Conservation (phyloP, 2,329 filamentous ascomycete genomes). For the Neofusicoccum ribis region DNA sequence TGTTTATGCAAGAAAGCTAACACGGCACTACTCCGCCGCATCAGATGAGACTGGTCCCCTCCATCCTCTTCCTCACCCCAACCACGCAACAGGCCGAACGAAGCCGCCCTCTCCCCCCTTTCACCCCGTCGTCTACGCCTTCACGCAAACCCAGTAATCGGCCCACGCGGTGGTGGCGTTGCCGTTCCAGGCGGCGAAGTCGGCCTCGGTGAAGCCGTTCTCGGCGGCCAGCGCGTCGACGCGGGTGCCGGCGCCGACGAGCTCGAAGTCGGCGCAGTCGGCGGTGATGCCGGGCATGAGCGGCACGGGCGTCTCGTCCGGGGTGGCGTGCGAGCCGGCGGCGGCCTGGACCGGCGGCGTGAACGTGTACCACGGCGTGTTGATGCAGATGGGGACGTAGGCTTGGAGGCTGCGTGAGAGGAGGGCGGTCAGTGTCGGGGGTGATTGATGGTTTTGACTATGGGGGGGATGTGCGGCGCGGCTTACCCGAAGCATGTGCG, state of each 20-base stretch:
- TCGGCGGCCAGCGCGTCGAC: slow-evolving; percentile 19
- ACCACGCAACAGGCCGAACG: background rate
- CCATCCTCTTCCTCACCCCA: too few species aligned
- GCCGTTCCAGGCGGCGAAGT: slow-evolving; percentile 18
- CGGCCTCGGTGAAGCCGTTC: slow-evolving; percentile 25
- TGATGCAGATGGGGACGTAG: slow-evolving; percentile 37
- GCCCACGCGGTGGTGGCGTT: slow-evolving; percentile 16
- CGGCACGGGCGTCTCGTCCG: slow-evolving; percentile 29
- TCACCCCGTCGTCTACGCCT: background rate
- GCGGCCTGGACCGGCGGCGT: slow-evolving; percentile 26
- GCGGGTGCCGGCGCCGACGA: slow-evolving; percentile 21
- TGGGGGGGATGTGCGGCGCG: background rate
- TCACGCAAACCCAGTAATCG: slow-evolving; percentile 18
- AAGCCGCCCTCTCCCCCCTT: background rate
- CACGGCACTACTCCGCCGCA: too few species aligned
- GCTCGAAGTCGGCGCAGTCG: slow-evolving; percentile 33
- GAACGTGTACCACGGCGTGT: slow-evolving; percentile 27
- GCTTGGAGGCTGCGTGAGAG: slow-evolving; percentile 27
- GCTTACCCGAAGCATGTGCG: background rate
- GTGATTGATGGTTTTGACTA: slow-evolving; percentile 12
- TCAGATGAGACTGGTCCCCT: too few species aligned
- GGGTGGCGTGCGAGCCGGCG: slow-evolving; percentile 21
- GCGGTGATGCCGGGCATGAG: slow-evolving; percentile 32
- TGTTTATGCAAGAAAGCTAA: too few species aligned
- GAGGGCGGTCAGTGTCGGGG: slow-evolving; percentile 17